Base-by-base conservation (phyloP, 1,284 basidiomycete species). In the Malassezia restricta region DNA sequence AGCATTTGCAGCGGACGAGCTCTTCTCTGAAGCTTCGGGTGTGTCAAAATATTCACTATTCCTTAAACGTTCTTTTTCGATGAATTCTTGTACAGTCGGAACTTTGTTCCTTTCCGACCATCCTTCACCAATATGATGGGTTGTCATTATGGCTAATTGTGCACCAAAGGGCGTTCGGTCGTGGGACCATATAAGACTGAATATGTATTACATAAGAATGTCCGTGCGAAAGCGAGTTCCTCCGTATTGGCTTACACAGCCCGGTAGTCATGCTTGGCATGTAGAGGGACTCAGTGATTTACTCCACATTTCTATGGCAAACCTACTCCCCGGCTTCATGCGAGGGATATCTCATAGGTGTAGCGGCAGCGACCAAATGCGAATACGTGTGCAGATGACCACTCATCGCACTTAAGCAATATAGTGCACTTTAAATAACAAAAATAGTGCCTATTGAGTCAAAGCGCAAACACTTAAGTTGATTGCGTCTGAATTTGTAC, bases 401-500 rank as follows among this genome's bases (percentile, higher is more conserved):
- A 31, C 67, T 66, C 5, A 66, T 44, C 15, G 63, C 62, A 11
- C 61, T 61, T 14, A 68, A 64, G 37, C 90, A 96, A 1, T 87
- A 92, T 56, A 96, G 81, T 1, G 89, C 87, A 3, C 98, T 92
- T 77, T 91, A 12, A 62, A 82, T 55, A 81, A 90, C 87, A 71
- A 98, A 96, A 3, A 92, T 66, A 1, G 83, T 80, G 0, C 86
- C 92, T 11, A 84, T 74, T 5, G 83, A 81, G 6, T 94, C 92
- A 58, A 91, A 85, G 92, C 75, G 0, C 81, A 82, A 49, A 83
- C 80, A 1, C 94, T 94, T 65, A 95, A 98, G 74, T 98, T 92
- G 14, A 73, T 54, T 0, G 89, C 91, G 15, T 95, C 87, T 0
- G 91, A 95, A 63, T 96, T 96, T 58, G 74, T 76, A 7, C 75